Evolutionary conservation across 768 basidiomycete species (phyloP).

Genomic region (Trametes villosa): DNA sequence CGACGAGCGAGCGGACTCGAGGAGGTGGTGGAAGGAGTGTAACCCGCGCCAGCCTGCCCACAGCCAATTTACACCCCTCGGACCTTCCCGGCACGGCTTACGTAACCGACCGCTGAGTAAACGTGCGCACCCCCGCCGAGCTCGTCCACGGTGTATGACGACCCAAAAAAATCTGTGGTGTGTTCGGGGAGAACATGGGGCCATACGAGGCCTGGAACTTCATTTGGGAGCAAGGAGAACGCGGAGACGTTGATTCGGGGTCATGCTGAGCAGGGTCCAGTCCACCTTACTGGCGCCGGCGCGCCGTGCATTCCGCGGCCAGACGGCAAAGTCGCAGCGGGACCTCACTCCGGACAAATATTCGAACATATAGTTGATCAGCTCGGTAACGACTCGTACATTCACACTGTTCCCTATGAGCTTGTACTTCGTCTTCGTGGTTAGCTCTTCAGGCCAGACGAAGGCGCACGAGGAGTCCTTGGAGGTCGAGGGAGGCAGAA

Average conservation of each 20-base stretch:
- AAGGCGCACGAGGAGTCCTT: constrained; percentile 38
- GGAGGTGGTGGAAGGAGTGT: constrained; percentile 29
- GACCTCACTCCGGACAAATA: too few relatives aligned
- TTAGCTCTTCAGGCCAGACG: constrained; percentile 64
- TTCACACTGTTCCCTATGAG: constrained; percentile 86
- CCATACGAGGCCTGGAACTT: background rate
- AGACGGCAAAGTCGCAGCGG: too few relatives aligned
- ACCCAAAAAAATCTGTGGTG: background rate
- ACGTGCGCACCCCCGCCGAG: constrained; percentile 14
- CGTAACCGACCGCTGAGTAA: constrained; percentile 24
- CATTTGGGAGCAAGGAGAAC: background rate
- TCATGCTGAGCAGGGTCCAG: background rate
- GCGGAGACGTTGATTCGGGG: background rate
- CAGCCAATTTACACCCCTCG: constrained; percentile 25
- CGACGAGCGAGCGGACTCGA: constrained; percentile 24
- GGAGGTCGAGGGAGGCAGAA: constrained; percentile 40
- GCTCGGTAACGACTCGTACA: constrained; percentile 65
- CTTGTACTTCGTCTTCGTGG: constrained; percentile 71
- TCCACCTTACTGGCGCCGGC: background rate
- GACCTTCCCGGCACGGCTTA: constrained; percentile 23
- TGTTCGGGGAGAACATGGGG: background rate
- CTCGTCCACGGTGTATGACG: background rate
- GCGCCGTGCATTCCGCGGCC: too few relatives aligned
- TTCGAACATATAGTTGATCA: constrained; percentile 62
- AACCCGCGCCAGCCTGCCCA: background rate